A percentile compares a stretch with the other conserved stretches of the same genome.
phyloP scores from a whole-genome alignment of 345 rosid species.

The Syzygium aqueum region DNA sequence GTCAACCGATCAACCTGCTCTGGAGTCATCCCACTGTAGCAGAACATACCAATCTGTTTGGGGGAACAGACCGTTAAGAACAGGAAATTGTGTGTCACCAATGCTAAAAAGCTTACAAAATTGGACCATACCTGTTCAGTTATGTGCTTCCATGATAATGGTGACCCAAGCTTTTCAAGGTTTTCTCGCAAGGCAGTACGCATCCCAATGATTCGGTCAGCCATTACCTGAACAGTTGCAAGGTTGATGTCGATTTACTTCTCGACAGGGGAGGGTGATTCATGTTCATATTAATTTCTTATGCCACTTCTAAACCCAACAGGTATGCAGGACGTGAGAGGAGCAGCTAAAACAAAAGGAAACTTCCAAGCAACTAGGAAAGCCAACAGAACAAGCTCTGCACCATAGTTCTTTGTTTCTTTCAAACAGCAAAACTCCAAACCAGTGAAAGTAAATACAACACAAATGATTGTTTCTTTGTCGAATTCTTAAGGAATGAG shows the following conservation, averaged over 20 bases:
- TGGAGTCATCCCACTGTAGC: conserved; percentile 90
- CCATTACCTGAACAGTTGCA: conserved; percentile 50
- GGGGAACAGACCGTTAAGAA: neutral
- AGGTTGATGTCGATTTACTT: neutral
- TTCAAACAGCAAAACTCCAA: neutral
- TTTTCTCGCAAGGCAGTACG: conserved; percentile 60
- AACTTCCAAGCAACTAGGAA: neutral
- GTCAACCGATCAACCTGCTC: conserved; percentile 85
- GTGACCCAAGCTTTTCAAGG: conserved; percentile 79
- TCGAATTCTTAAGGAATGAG: neutral
- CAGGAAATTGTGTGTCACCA: neutral
- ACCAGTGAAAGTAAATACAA: neutral
- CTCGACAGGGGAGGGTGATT: neutral
- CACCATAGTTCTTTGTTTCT: neutral
- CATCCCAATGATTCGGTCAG: conserved; percentile 95
- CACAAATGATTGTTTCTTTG: neutral
- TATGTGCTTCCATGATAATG: conserved; percentile 80
- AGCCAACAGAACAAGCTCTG: neutral
- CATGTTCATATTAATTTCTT: neutral
- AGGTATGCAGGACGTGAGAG: neutral
- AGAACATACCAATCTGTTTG: conserved; percentile 91
- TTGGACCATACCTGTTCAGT: conserved; percentile 58
- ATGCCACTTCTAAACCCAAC: neutral
- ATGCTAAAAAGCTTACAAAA: neutral
- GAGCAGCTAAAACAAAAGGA: neutral